A percentile compares a stretch with the other conserved stretches of the same genome.
These are phyloP conservation scores for Fusarium incarnatum DNA, from an alignment of 2,329 filamentous ascomycete genomes.

Conservation along the genomic window DNA sequence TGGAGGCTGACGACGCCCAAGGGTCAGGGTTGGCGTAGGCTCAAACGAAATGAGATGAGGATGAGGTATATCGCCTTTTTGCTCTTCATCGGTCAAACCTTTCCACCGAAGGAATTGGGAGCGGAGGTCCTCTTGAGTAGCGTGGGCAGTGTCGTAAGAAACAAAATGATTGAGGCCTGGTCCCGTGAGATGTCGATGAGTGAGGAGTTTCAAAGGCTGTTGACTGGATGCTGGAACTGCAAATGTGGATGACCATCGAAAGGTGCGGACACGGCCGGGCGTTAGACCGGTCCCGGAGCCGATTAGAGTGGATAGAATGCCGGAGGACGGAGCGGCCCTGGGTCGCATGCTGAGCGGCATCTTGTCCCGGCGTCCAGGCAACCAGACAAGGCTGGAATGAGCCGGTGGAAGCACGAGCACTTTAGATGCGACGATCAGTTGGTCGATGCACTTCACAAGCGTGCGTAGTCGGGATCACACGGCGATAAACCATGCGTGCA, in stretches of 20 bases:
- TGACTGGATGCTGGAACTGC: slow-evolving; percentile 1
- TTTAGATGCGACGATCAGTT: slow-evolving; percentile 2
- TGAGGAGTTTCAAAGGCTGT: slow-evolving; percentile 43
- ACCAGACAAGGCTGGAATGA: neutral
- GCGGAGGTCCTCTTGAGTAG: slow-evolving; percentile 52
- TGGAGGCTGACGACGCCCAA: slow-evolving; percentile 80
- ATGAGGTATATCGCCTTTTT: slow-evolving; percentile 58
- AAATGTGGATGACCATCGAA: slow-evolving; percentile 25
- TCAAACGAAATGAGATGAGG: slow-evolving; percentile 86
- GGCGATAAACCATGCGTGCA: slow-evolving; percentile 4
- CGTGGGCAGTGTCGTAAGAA: slow-evolving; percentile 49
- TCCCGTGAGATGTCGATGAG: slow-evolving; percentile 48
- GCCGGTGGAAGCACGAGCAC: neutral
- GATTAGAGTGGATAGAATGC: slow-evolving; percentile 29
- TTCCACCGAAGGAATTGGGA: slow-evolving; percentile 53
- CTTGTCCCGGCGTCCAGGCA: neutral
- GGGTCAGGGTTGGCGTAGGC: slow-evolving; percentile 86
- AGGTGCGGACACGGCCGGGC: neutral
- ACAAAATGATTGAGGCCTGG: slow-evolving; percentile 41
- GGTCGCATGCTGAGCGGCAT: slow-evolving; percentile 25
- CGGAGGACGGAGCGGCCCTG: slow-evolving; percentile 15
- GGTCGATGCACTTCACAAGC: slow-evolving; percentile 14
- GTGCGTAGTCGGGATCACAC: slow-evolving; percentile 15
- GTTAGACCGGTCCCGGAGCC: slow-evolving; percentile 18
- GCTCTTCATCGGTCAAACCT: slow-evolving; percentile 36